Percentiles rank a stretch among this genome's conserved stretches.
phyloP scores from a whole-genome alignment of 805 yeast genomes.

The Candida takata region DNA sequence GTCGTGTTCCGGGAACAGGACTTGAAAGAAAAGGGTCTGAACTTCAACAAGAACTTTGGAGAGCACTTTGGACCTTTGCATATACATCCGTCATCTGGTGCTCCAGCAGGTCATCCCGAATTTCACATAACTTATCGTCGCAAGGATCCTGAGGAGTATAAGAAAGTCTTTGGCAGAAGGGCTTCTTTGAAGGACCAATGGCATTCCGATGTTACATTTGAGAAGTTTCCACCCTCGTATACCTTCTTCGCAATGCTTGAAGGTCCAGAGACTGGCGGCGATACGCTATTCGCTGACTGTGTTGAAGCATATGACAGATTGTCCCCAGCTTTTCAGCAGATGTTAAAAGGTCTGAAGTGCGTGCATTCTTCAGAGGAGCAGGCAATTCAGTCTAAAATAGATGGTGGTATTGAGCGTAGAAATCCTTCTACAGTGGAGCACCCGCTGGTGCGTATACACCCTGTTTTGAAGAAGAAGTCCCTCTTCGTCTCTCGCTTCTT shows the following conservation, averaged over 20 bases:
- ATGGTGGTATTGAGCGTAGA: constrained; percentile 63
- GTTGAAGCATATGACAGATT: constrained; percentile 65
- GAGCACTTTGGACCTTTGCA: constrained; percentile 64
- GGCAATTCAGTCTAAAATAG: constrained; percentile 45
- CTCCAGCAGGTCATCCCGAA: constrained; percentile 52
- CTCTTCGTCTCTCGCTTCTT: constrained; percentile 54
- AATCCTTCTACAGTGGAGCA: constrained; percentile 51
- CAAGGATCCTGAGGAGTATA: constrained; percentile 29
- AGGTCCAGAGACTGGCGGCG: constrained; percentile 63
- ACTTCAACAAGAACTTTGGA: constrained; percentile 44
- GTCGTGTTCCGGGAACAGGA: constrained; percentile 63
- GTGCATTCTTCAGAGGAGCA: constrained; percentile 67
- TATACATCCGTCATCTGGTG: constrained; percentile 69
- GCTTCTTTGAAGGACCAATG: constrained; percentile 30
- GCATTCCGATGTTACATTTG: constrained; percentile 75
- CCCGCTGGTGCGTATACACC: constrained; percentile 68
- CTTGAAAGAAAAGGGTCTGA: constrained; percentile 47
- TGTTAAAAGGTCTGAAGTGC: constrained; percentile 56
- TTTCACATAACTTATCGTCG: constrained; percentile 55
- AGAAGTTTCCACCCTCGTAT: constrained; percentile 63
- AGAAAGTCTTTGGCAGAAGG: constrained; percentile 22
- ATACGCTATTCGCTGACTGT: constrained; percentile 69
- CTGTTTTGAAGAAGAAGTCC: constrained; percentile 58
- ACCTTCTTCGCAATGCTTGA: constrained; percentile 63
- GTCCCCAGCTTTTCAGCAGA: constrained; percentile 55